Evolutionary conservation across 345 rosid species (phyloP).

Genomic region (Gossypium anomalum): DNA sequence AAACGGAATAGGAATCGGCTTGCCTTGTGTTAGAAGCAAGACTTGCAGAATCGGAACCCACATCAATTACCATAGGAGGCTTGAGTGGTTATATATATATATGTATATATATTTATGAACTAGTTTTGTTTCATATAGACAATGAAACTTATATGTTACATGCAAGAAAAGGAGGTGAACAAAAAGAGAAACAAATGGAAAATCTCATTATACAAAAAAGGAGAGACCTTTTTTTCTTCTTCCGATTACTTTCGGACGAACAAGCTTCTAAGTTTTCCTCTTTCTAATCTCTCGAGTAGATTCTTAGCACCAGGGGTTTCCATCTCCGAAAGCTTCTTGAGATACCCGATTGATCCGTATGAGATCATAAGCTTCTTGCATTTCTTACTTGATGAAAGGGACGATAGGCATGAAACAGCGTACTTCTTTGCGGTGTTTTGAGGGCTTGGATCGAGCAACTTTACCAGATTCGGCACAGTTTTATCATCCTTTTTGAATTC

Average conservation of each 20-base stretch:
- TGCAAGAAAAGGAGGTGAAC: constrained; percentile 4
- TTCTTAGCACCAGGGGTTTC: constrained; percentile 83
- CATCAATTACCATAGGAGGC: too few relatives aligned
- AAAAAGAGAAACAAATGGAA: not conserved
- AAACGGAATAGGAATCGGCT: not conserved
- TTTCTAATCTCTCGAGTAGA: constrained; percentile 75
- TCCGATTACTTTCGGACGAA: constrained; percentile 52
- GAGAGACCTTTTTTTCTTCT: not conserved
- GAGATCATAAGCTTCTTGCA: constrained; percentile 89
- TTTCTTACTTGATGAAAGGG: constrained; percentile 72
- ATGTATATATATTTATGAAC: not conserved
- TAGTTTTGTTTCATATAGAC: constrained; percentile 35
- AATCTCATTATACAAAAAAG: not conserved
- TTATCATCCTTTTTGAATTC: constrained; percentile 66
- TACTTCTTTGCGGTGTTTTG: constrained; percentile 84
- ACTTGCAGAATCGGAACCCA: not conserved
- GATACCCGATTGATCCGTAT: constrained; percentile 86
- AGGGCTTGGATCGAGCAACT: constrained; percentile 79
- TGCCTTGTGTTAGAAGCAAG: constrained; percentile 7
- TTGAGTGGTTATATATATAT: too few relatives aligned
- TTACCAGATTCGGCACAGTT: constrained; percentile 74
- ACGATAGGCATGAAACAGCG: constrained; percentile 57
- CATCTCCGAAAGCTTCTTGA: constrained; percentile 81
- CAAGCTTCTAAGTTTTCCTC: constrained; percentile 68
- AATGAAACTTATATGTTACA: constrained; percentile 38